These are phyloP conservation scores for Eragrostis curvula DNA, from an alignment of 176 grass and related monocot species.

Conservation along the genomic window DNA sequence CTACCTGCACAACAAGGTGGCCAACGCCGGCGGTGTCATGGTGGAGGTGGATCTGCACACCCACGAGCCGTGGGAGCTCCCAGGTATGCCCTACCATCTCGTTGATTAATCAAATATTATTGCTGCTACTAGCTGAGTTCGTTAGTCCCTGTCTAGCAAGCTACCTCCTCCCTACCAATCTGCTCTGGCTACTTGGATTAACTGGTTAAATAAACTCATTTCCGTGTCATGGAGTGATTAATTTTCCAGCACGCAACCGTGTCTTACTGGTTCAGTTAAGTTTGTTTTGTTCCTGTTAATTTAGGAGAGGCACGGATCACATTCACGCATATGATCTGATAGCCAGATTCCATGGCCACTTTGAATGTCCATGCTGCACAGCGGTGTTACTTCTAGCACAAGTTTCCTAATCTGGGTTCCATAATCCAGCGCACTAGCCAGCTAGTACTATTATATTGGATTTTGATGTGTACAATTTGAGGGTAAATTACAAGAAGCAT, in stretches of 20 bases:
- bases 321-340: background rate
- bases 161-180: background rate
- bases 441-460: background rate
- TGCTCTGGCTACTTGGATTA: background rate
- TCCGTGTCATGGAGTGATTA: constrained; percentile 32
- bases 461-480: background rate
- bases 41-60: constrained; percentile 78
- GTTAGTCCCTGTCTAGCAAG: constrained; percentile 30
- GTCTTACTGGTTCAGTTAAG: background rate
- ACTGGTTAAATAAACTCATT: constrained; percentile 7
- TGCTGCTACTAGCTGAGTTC: background rate
- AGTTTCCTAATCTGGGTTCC: background rate
- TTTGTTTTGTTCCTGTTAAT: constrained; percentile 23
- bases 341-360: background rate
- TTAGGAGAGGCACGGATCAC: background rate
- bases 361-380: background rate
- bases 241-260: constrained; percentile 38
- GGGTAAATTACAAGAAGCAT: background rate
- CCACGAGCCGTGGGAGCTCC: constrained; percentile 80
- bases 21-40: constrained; percentile 49
- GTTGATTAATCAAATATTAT: background rate
- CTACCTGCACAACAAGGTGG: constrained; percentile 75
- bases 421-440: background rate
- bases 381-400: constrained; percentile 23
- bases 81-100: constrained; percentile 35